A percentile compares a stretch with the other conserved stretches of the same genome.
Evolutionary conservation across 2,329 filamentous ascomycete genomes (phyloP).

Genomic region (Emergomyces pasteurianus): DNA sequence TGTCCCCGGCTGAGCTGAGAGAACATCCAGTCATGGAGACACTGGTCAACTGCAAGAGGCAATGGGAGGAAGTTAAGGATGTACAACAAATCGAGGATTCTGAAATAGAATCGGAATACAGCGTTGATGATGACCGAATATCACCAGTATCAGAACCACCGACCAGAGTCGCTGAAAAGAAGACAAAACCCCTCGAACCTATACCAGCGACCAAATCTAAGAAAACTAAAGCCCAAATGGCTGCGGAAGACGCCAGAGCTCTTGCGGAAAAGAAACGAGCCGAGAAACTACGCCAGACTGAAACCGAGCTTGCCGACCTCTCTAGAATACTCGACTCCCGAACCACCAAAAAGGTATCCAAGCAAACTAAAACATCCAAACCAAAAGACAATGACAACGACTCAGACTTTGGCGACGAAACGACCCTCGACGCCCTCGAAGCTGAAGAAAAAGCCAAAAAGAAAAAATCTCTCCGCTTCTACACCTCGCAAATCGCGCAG

Average conservation of each 20-base stretch:
- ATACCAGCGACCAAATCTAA: conserved; percentile 24
- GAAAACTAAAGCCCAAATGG: conserved; percentile 38
- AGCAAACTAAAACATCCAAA: conserved; percentile 16
- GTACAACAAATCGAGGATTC: conserved; percentile 43
- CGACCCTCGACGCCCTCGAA: conserved; percentile 61
- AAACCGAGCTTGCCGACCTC: conserved; percentile 64
- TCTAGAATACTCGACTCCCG: conserved; percentile 45
- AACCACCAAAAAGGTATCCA: conserved; percentile 35
- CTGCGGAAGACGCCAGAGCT: conserved; percentile 42
- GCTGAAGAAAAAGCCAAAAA: conserved; percentile 77
- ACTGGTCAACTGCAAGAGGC: conserved; percentile 62
- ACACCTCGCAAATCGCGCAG: conserved; percentile 93
- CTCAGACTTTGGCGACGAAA: conserved; percentile 91
- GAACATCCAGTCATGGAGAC: conserved; percentile 87
- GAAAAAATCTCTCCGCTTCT: conserved; percentile 91
- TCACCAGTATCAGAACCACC: neutral
- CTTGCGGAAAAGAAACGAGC: conserved; percentile 42
- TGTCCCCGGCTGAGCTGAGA: conserved; percentile 67
- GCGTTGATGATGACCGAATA: conserved; percentile 12
- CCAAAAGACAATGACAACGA: conserved; percentile 50
- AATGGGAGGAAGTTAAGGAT: conserved; percentile 65
- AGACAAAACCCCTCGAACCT: conserved; percentile 5
- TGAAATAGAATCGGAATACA: conserved; percentile 11
- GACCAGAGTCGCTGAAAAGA: conserved; percentile 4
- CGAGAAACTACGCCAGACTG: conserved; percentile 43